Evolutionary conservation across 2,329 filamentous ascomycete species (phyloP).

Genomic region (Alternaria sp.): DNA sequence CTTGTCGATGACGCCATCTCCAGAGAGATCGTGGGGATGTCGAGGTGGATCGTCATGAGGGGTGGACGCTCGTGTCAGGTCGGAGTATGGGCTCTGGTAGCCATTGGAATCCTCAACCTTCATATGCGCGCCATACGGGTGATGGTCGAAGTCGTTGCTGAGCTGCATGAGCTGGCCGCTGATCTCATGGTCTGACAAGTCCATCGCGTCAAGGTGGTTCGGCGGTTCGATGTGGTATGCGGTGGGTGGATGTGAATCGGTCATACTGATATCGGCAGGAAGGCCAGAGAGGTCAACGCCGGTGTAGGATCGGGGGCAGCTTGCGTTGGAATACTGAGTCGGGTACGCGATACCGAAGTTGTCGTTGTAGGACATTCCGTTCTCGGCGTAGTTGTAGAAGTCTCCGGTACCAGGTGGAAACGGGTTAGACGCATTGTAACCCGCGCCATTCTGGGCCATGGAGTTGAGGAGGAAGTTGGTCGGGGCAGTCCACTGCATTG

Average conservation of each 20-base stretch:
- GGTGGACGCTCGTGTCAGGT: conserved; percentile 29
- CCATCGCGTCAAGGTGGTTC: conserved; percentile 25
- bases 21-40: conserved; percentile 10
- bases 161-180: conserved; percentile 32
- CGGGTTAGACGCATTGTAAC: conserved; percentile 16
- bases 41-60: conserved; percentile 21
- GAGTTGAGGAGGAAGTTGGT: conserved; percentile 15
- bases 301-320: conserved; percentile 33
- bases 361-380: conserved; percentile 27
- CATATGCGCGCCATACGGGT: conserved; percentile 19
- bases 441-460: conserved; percentile 15
- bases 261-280: conserved; percentile 15
- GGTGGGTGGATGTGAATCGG: conserved; percentile 38
- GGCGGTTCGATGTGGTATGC: conserved; percentile 41
- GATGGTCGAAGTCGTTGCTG: conserved; percentile 32
- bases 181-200: conserved; percentile 25
- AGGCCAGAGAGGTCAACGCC: conserved; percentile 20
- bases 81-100: conserved; percentile 31
- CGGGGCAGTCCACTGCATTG: conserved; percentile 31
- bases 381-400: conserved; percentile 25
- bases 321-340: conserved; percentile 15
- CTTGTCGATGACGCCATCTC: conserved; percentile 34
- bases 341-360: conserved; percentile 32
- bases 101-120: conserved; percentile 21
- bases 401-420: conserved; percentile 13